Percentiles rank a stretch among this genome's conserved stretches.
Evolutionary conservation across 305 asterid genomes (phyloP).

Genomic region (Salvia sclarea): DNA sequence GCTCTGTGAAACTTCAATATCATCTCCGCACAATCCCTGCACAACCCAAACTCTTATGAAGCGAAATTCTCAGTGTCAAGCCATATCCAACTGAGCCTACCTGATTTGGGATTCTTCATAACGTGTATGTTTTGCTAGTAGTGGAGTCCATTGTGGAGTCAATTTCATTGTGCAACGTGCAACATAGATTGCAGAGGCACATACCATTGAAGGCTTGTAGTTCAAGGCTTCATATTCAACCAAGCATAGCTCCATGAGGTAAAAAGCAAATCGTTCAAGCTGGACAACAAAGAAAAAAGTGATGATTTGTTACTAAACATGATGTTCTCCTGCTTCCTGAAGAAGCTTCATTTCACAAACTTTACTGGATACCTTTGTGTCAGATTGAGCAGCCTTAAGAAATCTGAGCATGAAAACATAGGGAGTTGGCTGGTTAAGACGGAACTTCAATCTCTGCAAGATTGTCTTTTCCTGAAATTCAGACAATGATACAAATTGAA

Average conservation of each 20-base stretch:
- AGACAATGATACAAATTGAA: conserved; percentile 1
- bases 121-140: conserved; percentile 63
- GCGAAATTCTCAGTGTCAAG: not conserved
- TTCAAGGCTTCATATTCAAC: conserved; percentile 80
- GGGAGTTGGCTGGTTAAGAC: conserved; percentile 87
- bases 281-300: conserved; percentile 38
- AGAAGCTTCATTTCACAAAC: conserved; percentile 2
- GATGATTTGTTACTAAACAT: not conserved
- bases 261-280: conserved; percentile 86
- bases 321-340: not conserved
- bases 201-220: conserved; percentile 85
- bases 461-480: conserved; percentile 72
- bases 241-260: conserved; percentile 89
- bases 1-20: conserved; percentile 75
- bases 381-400: conserved; percentile 85
- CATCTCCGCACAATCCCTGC: conserved; percentile 79
- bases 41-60: conserved; percentile 17
- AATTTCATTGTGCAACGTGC: conserved; percentile 76
- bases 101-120: conserved; percentile 76
- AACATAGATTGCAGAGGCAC: conserved; percentile 91
- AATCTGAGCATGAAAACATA: conserved; percentile 95
- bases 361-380: conserved; percentile 46
- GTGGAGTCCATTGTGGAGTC: conserved; percentile 76
- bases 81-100: conserved; percentile 34
- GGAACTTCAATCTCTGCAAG: conserved; percentile 71